Conservation (phyloP, 1,139 yeast genomes). For the Taiozyma sp. region DNA sequence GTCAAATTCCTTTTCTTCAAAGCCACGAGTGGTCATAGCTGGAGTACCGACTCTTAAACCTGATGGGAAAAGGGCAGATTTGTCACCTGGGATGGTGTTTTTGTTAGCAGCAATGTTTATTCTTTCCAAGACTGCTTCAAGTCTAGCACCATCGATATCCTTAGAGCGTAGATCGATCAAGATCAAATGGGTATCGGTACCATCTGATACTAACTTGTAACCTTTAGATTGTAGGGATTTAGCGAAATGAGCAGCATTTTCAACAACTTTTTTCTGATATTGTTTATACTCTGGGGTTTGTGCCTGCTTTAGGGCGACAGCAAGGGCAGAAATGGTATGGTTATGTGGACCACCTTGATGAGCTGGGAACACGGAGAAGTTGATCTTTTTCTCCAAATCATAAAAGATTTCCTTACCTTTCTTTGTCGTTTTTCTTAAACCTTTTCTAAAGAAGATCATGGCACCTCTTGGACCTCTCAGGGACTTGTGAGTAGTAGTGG, state of each 20-base stretch:
- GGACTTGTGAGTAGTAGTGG: slow-evolving; percentile 96
- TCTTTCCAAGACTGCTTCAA: slow-evolving; percentile 86
- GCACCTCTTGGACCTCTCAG: slow-evolving; percentile 99
- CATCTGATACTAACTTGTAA: slow-evolving; percentile 80
- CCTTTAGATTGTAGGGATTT: slow-evolving; percentile 61
- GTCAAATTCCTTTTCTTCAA: slow-evolving; percentile 71
- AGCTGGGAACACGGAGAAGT: slow-evolving; percentile 97
- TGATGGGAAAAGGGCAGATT: slow-evolving; percentile 90
- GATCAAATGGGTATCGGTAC: slow-evolving; percentile 93
- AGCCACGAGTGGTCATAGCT: slow-evolving; percentile 97
- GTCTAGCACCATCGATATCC: slow-evolving; percentile 92
- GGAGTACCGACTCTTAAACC: slow-evolving; percentile 98
- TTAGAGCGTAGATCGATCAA: slow-evolving; percentile 80
- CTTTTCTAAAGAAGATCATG: slow-evolving; percentile 95
- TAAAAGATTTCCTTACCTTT: slow-evolving; percentile 84
- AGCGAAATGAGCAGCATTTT: slow-evolving; percentile 78
- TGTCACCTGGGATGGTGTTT: slow-evolving; percentile 95
- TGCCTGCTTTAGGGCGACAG: slow-evolving; percentile 92
- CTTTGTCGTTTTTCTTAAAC: slow-evolving; percentile 76
- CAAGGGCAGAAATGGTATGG: slow-evolving; percentile 93
- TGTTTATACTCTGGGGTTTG: slow-evolving; percentile 77
- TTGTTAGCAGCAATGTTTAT: slow-evolving; percentile 93
- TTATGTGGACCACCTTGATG: slow-evolving; percentile 99
- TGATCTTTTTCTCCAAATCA: slow-evolving; percentile 85
- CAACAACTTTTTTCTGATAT: slow-evolving; percentile 79